Conservation (phyloP, 2,329 filamentous ascomycete genomes). For the Salinomyces thailandicus region DNA sequence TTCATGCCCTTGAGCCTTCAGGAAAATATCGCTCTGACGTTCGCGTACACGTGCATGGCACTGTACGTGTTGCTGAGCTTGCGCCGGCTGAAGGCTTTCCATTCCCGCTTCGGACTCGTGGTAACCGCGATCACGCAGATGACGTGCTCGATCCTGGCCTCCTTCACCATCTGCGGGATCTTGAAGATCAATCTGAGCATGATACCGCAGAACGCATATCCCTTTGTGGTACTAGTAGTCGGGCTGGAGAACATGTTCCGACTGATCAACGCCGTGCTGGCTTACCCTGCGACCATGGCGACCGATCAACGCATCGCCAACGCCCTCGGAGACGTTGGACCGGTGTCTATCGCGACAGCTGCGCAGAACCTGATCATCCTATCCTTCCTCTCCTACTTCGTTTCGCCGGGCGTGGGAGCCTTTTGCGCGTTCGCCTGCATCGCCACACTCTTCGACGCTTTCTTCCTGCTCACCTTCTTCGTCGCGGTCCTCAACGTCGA, state of each 20-base stretch:
- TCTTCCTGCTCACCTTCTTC: slow-evolving; percentile 72
- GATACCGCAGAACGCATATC: slow-evolving; percentile 64
- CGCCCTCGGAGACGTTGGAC: slow-evolving; percentile 62
- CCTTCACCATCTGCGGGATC: slow-evolving; percentile 68
- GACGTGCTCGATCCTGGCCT: slow-evolving; percentile 61
- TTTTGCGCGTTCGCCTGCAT: slow-evolving; percentile 69
- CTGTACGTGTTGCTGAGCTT: slow-evolving; percentile 58
- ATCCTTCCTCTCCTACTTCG: slow-evolving; percentile 53
- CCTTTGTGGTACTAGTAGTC: slow-evolving; percentile 64
- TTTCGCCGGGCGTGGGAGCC: slow-evolving; percentile 59
- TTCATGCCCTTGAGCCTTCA: slow-evolving; percentile 61
- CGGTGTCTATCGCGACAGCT: slow-evolving; percentile 57
- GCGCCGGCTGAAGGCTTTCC: slow-evolving; percentile 61
- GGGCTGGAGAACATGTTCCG: slow-evolving; percentile 66
- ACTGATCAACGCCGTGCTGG: slow-evolving; percentile 65
- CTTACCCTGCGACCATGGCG: slow-evolving; percentile 57
- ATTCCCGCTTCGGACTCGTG: slow-evolving; percentile 63
- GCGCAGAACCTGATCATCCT: slow-evolving; percentile 59
- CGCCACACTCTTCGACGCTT: slow-evolving; percentile 64
- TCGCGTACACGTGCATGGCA: slow-evolving; percentile 54
- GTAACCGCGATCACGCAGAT: slow-evolving; percentile 58
- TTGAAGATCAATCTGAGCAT: slow-evolving; percentile 64
- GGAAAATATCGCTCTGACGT: slow-evolving; percentile 53
- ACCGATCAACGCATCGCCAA: slow-evolving; percentile 61
- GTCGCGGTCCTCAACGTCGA: slow-evolving; percentile 69